phyloP scores from a whole-genome alignment of 345 rosid species.

The Adansonia digitata region DNA sequence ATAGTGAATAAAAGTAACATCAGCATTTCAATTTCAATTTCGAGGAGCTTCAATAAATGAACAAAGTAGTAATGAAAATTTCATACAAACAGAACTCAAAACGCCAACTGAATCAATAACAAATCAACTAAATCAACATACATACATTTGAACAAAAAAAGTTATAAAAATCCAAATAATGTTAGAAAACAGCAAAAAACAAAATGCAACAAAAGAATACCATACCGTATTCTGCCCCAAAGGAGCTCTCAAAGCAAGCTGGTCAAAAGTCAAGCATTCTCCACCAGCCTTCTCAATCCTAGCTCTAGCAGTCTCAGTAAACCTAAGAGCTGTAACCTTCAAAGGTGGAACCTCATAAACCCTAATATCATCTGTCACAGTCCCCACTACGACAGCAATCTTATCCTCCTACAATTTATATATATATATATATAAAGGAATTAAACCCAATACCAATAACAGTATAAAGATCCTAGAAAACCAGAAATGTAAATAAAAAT shows the following conservation, averaged over 20 bases:
- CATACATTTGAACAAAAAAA: background rate
- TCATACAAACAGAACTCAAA: background rate
- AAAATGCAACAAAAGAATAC: background rate
- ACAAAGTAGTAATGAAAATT: background rate
- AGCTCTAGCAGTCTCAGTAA: conserved; percentile 89
- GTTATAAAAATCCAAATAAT: background rate
- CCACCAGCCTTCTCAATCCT: conserved; percentile 98
- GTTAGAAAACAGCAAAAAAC: background rate
- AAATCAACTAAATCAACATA: background rate
- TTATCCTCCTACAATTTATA: conserved; percentile 47
- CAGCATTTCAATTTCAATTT: background rate
- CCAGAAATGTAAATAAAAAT: background rate
- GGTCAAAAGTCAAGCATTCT: conserved; percentile 92
- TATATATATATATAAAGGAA: background rate
- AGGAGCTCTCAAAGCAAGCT: conserved; percentile 90
- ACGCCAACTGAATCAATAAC: background rate
- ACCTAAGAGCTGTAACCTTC: conserved; percentile 78
- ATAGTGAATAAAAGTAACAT: background rate
- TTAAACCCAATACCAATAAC: background rate
- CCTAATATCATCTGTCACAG: conserved; percentile 84
- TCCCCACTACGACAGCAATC: conserved; percentile 84
- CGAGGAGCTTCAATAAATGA: background rate
- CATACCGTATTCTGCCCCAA: conserved; percentile 94
- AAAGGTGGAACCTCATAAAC: conserved; percentile 78
- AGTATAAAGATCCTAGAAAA: background rate